Percentiles rank a stretch among this genome's conserved stretches.
Evolutionary conservation across 768 basidiomycete genomes (phyloP).

Genomic region (Agrocybe praecox): DNA sequence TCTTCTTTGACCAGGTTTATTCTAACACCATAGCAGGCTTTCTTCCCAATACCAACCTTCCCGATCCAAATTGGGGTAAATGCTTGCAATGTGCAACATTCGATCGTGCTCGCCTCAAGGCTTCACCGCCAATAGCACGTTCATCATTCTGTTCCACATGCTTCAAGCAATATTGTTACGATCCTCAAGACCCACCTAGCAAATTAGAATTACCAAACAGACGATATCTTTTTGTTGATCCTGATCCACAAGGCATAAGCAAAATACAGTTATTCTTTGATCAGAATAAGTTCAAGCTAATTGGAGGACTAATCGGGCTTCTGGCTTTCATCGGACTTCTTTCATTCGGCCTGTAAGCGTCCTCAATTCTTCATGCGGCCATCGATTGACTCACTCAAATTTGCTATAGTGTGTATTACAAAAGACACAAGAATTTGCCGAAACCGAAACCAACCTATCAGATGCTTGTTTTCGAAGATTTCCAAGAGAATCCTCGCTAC

Average conservation of each 20-base stretch:
- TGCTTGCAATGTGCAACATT: slow-evolving; percentile 72
- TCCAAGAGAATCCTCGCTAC: not conserved
- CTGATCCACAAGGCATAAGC: slow-evolving; percentile 52
- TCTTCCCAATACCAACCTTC: slow-evolving; percentile 53
- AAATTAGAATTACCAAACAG: slow-evolving; percentile 45
- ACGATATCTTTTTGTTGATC: slow-evolving; percentile 50
- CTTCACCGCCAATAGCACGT: slow-evolving; percentile 32
- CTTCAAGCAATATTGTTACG: slow-evolving; percentile 57
- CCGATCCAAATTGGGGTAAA: slow-evolving; percentile 63
- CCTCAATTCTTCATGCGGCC: not conserved
- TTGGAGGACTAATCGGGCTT: slow-evolving; percentile 50
- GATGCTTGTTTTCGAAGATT: not conserved
- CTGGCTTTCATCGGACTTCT: slow-evolving; percentile 39
- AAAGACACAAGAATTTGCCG: not conserved
- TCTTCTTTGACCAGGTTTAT: slow-evolving; percentile 67
- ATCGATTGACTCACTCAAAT: not conserved
- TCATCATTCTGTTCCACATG: slow-evolving; percentile 47
- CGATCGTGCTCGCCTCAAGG: slow-evolving; percentile 51
- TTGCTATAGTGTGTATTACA: not conserved
- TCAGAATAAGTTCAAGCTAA: slow-evolving; percentile 45
- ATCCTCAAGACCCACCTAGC: slow-evolving; percentile 46
- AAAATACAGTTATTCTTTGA: slow-evolving; percentile 46
- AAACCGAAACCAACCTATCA: not conserved
- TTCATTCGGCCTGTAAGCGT: slow-evolving; percentile 40
- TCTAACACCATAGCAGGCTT: slow-evolving; percentile 61